Percentiles rank a stretch among this genome's conserved stretches.
These are phyloP conservation scores for Nannizziopsis arthrosporioides DNA, from an alignment of 2,329 filamentous ascomycete genomes.

Conservation along the genomic window DNA sequence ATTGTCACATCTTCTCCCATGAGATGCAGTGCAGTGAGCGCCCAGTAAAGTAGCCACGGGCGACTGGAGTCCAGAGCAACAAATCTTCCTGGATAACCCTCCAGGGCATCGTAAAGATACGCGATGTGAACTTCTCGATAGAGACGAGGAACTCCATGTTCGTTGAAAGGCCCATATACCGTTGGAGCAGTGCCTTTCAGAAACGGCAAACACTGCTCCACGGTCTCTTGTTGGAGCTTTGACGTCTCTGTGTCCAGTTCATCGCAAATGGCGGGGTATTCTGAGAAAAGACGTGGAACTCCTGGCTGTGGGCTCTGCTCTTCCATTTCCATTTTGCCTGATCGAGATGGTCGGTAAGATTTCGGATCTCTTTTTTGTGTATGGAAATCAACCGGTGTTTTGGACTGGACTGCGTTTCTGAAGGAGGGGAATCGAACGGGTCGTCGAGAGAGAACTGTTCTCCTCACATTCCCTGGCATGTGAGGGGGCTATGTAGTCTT, in stretches of 20 bases:
- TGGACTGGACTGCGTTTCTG: conserved; percentile 16
- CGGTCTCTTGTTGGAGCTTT: conserved; percentile 54
- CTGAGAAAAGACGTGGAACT: conserved; percentile 31
- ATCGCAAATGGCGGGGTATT: conserved; percentile 53
- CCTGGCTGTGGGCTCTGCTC: conserved; percentile 16
- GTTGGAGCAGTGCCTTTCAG: conserved; percentile 43
- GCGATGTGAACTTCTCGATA: conserved; percentile 46
- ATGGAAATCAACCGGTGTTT: conserved; percentile 4
- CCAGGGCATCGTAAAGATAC: conserved; percentile 40
- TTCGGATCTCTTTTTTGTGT: not conserved
- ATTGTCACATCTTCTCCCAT: conserved; percentile 59
- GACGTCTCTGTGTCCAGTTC: conserved; percentile 56
- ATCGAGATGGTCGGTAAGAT: not conserved
- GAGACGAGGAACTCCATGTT: conserved; percentile 62
- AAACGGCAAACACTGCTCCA: conserved; percentile 57
- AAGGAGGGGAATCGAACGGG: conserved; percentile 30
- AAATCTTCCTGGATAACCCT: conserved; percentile 56
- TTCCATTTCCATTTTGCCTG: conserved; percentile 2
- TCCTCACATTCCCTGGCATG: conserved; percentile 26
- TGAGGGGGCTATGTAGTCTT: conserved; percentile 1
- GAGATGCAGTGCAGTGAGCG: conserved; percentile 59
- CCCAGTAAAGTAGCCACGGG: conserved; percentile 95
- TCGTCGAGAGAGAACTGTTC: conserved; percentile 27
- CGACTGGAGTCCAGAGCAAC: conserved; percentile 71
- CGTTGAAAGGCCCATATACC: conserved; percentile 49